Percentiles rank a stretch among this genome's conserved stretches.
Conservation (phyloP, 495 filamentous ascomycete genomes). For the Penicillium psychrofluorescens region DNA sequence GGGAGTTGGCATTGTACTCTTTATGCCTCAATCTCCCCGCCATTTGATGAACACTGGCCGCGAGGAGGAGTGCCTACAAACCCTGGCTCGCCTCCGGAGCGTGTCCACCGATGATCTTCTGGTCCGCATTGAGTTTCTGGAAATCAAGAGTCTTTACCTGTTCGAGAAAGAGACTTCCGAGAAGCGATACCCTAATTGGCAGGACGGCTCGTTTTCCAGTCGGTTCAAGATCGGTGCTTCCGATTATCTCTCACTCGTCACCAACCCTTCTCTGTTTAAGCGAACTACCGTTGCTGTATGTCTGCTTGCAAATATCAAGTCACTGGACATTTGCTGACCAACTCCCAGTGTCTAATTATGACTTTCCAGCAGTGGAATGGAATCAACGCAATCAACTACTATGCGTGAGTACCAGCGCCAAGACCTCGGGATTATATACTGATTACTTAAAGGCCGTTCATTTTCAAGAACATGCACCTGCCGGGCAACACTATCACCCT, state of each 20-base stretch:
- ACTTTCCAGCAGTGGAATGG: slow-evolving; percentile 57
- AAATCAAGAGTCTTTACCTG: slow-evolving; percentile 67
- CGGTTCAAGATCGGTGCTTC: slow-evolving; percentile 22
- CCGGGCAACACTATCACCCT: slow-evolving; percentile 50
- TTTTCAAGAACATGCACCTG: slow-evolving; percentile 28
- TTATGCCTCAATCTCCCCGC: slow-evolving; percentile 77
- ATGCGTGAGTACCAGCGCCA: slow-evolving; percentile 27
- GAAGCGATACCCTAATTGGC: slow-evolving; percentile 28
- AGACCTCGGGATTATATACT: slow-evolving; percentile 1
- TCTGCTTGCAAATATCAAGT: not conserved
- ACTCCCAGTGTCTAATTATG: slow-evolving; percentile 24
- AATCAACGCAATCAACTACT: slow-evolving; percentile 47
- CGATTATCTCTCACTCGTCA: slow-evolving; percentile 26
- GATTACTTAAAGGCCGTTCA: slow-evolving; percentile 18
- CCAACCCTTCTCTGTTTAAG: slow-evolving; percentile 29
- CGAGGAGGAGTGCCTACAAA: slow-evolving; percentile 24
- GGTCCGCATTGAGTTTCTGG: slow-evolving; percentile 69
- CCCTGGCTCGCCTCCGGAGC: slow-evolving; percentile 57
- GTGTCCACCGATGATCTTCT: slow-evolving; percentile 51
- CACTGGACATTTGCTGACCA: slow-evolving; percentile 1
- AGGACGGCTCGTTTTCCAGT: slow-evolving; percentile 23
- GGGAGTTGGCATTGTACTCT: slow-evolving; percentile 42
- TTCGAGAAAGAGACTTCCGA: slow-evolving; percentile 68
- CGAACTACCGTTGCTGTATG: slow-evolving; percentile 28
- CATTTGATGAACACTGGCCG: slow-evolving; percentile 58